Evolutionary conservation across 371 early-diverging fungal genomes (phyloP).

Genomic region (Mucor racemosus): DNA sequence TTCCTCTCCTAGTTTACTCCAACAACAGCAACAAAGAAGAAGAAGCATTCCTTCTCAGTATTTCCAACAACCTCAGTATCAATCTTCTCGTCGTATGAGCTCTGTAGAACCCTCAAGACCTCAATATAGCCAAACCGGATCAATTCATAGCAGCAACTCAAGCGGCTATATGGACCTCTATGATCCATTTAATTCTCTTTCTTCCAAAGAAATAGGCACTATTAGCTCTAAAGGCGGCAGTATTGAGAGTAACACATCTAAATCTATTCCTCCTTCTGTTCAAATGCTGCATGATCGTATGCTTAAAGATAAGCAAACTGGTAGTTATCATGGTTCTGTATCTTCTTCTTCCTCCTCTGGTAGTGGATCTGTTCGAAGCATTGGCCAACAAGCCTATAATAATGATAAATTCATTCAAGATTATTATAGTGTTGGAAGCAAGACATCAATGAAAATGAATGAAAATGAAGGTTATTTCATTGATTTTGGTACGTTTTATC

Average conservation of each 20-base stretch:
- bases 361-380: slow-evolving; percentile 4
- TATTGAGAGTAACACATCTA: background rate
- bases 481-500: slow-evolving; percentile 27
- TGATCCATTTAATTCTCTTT: slow-evolving; percentile 29
- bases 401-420: slow-evolving; percentile 10
- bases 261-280: slow-evolving; percentile 18
- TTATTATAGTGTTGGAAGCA: slow-evolving; percentile 10
- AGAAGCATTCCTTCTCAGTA: slow-evolving; percentile 12
- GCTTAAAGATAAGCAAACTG: slow-evolving; percentile 2
- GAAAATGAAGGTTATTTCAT: slow-evolving; percentile 20
- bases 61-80: background rate
- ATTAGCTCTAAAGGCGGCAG: background rate
- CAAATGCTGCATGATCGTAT: slow-evolving; percentile 28
- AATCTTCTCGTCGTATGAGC: slow-evolving; percentile 20
- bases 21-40: slow-evolving; percentile 21
- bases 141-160: background rate
- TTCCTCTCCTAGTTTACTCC: slow-evolving; percentile 20
- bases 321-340: background rate
- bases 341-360: slow-evolving; percentile 10
- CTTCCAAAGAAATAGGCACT: slow-evolving; percentile 18
- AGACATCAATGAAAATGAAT: background rate
- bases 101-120: background rate
- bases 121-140: background rate
- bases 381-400: background rate
- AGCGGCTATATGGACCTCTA: slow-evolving; percentile 14